phyloP scores from a whole-genome alignment of 805 yeast genomes.

The Komagataella pastoris region DNA sequence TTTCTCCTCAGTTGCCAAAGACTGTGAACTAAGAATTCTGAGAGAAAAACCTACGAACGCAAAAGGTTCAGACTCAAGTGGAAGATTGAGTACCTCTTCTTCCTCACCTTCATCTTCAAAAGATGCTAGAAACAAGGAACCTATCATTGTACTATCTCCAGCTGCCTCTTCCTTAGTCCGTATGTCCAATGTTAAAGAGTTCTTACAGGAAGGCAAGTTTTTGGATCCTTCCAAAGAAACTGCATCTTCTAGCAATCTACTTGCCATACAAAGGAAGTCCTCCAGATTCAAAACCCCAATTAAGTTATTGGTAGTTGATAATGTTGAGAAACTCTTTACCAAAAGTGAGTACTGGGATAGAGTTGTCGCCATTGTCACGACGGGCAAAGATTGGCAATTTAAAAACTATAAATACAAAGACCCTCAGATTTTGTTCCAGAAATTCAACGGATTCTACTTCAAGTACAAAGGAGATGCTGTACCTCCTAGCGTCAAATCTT shows the following conservation, averaged over 20 bases:
- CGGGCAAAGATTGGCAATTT: slow-evolving; percentile 98
- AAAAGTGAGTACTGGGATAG: slow-evolving; percentile 98
- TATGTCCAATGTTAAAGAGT: slow-evolving; percentile 50
- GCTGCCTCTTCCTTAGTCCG: slow-evolving; percentile 64
- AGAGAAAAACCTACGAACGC: slow-evolving; percentile 8
- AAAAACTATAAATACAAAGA: slow-evolving; percentile 71
- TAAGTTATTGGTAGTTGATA: slow-evolving; percentile 72
- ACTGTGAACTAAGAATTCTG: slow-evolving; percentile 46
- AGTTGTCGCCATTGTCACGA: slow-evolving; percentile 88
- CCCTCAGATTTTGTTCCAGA: slow-evolving; percentile 72
- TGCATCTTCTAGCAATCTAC: slow-evolving; percentile 22
- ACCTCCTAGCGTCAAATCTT: slow-evolving; percentile 62
- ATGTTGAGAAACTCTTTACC: slow-evolving; percentile 73
- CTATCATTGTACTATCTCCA: slow-evolving; percentile 67
- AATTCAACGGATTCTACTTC: slow-evolving; percentile 71
- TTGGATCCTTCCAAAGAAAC: slow-evolving; percentile 35
- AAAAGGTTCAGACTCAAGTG: slow-evolving; percentile 9
- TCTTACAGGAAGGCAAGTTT: slow-evolving; percentile 61
- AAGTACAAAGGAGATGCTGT: slow-evolving; percentile 67
- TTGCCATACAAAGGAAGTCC: slow-evolving; percentile 41
- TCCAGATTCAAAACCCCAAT: slow-evolving; percentile 40
- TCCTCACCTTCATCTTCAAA: not conserved
- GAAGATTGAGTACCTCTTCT: slow-evolving; percentile 1
- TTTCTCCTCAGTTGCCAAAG: slow-evolving; percentile 55
- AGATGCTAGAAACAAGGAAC: slow-evolving; percentile 28